Base-by-base conservation (phyloP, 768 basidiomycete species). In the Leccinellum luteum region DNA sequence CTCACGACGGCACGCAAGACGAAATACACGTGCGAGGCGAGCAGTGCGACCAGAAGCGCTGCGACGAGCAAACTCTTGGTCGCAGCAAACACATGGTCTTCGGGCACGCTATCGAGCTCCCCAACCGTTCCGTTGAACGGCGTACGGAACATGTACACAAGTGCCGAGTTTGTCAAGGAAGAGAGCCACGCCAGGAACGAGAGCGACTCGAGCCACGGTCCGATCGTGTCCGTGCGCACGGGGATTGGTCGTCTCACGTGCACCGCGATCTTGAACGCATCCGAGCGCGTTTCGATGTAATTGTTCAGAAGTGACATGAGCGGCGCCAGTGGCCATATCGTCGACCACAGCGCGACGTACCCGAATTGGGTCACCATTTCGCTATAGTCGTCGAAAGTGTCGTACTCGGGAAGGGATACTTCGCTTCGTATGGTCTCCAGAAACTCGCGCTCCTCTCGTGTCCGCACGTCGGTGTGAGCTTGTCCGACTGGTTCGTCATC, bases 301-400 rank as follows among this genome's bases (percentile, higher is more conserved):
- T 99, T 98, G 78, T 98, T 99, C 49, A 97, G 64, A 21, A 96
- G 79, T 1, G 93, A 89, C 82, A 94, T 92, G 9, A 87, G 83
- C 78, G 93, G 86, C 3, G 93, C 89, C 17, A 98, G 77, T 3
- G 95, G 93, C 94, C 94, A 98, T 57, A 95, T 92, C 30, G 92
- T 87, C 48, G 87, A 90, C 93, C 94, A 98, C 21, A 98, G 77
- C 8, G 85, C 85, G 30, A 98, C 85, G 68, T 96, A 94, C 0
- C 96, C 95, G 70, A 96, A 97, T 66, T 95, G 93, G 9, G 90
- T 89, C 15, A 91, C 91, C 95, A 99, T 98, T 76, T 99, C 97
- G 66, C 85, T 86, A 73, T 96, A 99, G 74, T 98, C 96, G 52
- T 78, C 83, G 65, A 92, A 94, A 6, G 89, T 76, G 34, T 86